Base-by-base conservation (phyloP, 208 protist genomes). In the Trypanosoma melophagium region DNA sequence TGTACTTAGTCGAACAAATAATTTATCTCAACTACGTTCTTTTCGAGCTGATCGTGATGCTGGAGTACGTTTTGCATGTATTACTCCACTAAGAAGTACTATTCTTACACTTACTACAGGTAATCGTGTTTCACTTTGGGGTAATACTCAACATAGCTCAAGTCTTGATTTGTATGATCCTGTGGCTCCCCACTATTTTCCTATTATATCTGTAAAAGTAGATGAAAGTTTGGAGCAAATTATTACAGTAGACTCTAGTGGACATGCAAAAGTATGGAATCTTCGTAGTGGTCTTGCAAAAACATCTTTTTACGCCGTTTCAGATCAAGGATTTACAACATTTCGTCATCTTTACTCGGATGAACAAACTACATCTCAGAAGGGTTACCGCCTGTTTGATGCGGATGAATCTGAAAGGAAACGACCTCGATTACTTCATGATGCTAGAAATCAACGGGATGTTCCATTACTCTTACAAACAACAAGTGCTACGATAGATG, bases 191-290 rank as follows among this genome's bases (percentile, higher is more conserved):
- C 87, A 93, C 66, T 85, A 84, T 50, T 79, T 79, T 50, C 68
- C 61, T 35, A 83, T 93, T 69, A 75, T 87, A 38, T 54, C 79
- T 5, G 66, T 90, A 21, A 72, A 78, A 25, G 80, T 88, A 24
- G 84, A 84, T 63, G 81, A 87, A 25, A 71, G 73, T 41, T 69
- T 93, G 13, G 83, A 89, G 22, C 87, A 93, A 69, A 42, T 93
- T 4, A 83, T 89, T 42, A 82, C 87, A 12, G 64, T 82, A 13
- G 87, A 90, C 69, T 73, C 66, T 44, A 89, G 78, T 54, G 82
- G 80, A 12, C 84, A 83, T 64, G 78, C 82, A 55, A 93, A 93
- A 77, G 84, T 93, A 19, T 93, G 87, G 87, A 84, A 71, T 53
- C 50, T 93, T 49, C 61, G 76, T 8, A 84, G 68, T 19, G 64